Evolutionary conservation across 2,329 filamentous ascomycete species (phyloP).

Genomic region (Botryosphaeria dothidea): DNA sequence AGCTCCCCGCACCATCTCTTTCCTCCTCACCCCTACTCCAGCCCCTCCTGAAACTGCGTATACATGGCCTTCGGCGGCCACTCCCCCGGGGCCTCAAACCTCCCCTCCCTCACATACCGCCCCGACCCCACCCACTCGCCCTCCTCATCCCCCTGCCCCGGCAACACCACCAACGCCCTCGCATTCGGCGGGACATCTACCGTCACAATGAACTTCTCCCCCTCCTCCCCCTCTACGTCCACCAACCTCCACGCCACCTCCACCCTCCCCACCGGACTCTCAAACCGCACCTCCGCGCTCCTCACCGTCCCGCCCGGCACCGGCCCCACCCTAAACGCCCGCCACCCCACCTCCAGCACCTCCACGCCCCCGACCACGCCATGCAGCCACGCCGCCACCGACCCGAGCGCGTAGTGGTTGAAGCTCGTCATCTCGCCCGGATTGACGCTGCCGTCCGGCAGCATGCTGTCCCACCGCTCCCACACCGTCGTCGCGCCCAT

Average conservation of each 20-base stretch:
- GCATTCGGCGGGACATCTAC: slow-evolving; percentile 6
- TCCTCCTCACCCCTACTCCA: too few relatives aligned
- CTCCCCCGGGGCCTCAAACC: background rate
- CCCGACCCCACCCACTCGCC: background rate
- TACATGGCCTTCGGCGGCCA: background rate
- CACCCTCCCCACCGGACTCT: slow-evolving; percentile 34
- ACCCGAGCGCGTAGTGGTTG: slow-evolving; percentile 54
- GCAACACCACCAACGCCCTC: slow-evolving; percentile 18
- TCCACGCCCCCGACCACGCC: slow-evolving; percentile 45
- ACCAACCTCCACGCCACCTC: slow-evolving; percentile 27
- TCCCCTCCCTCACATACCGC: background rate
- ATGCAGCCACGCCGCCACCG: slow-evolving; percentile 52
- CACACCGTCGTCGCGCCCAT: slow-evolving; percentile 52
- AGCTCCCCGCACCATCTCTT: too few relatives aligned
- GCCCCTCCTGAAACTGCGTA: background rate
- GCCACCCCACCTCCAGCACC: slow-evolving; percentile 45
- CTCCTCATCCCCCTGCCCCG: slow-evolving; percentile 8
- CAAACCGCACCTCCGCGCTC: slow-evolving; percentile 30
- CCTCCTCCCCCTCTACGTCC: too few relatives aligned
- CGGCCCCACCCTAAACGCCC: slow-evolving; percentile 37
- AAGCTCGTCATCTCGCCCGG: slow-evolving; percentile 52
- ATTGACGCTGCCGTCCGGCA: slow-evolving; percentile 48
- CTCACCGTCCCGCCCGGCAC: slow-evolving; percentile 35
- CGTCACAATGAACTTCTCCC: background rate
- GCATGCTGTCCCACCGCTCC: slow-evolving; percentile 54